A percentile compares a stretch with the other conserved stretches of the same genome.
These are phyloP conservation scores for Tillandsia fasciculata DNA, from an alignment of 176 grass and related monocot genomes.

Conservation along the genomic window DNA sequence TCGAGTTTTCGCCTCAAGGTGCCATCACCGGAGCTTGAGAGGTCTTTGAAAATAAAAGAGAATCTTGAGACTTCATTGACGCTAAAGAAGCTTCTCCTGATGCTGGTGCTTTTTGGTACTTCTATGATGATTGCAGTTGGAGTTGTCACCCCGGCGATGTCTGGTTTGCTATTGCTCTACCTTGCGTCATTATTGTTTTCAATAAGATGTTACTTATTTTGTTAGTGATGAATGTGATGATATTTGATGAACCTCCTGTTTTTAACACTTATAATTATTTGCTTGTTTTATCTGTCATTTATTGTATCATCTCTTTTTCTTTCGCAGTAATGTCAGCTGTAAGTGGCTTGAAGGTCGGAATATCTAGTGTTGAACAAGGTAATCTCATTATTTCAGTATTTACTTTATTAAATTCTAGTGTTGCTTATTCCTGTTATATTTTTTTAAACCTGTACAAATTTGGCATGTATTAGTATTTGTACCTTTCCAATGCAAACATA, in stretches of 20 bases:
- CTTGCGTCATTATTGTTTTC: not conserved
- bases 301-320: conserved; percentile 3
- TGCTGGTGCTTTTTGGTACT: conserved; percentile 93
- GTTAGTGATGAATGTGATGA: not conserved
- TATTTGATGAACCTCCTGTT: not conserved
- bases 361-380: conserved; percentile 92
- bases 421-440: not conserved
- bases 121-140: conserved; percentile 91
- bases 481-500: too few species aligned
- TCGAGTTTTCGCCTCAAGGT: conserved; percentile 91
- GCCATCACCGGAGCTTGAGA: conserved; percentile 90
- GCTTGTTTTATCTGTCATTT: conserved; percentile 28
- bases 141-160: conserved; percentile 88
- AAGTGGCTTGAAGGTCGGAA: conserved; percentile 89
- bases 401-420: not conserved
- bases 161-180: conserved; percentile 53
- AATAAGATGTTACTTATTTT: not conserved
- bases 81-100: conserved; percentile 84
- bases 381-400: conserved; percentile 2
- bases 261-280: conserved; percentile 15
- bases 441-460: not conserved
- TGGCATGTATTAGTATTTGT: too few species aligned
- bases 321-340: conserved; percentile 94
- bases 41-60: conserved; percentile 90
- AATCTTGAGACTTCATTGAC: conserved; percentile 69